Evolutionary conservation across 805 yeast genomes (phyloP), one percentile per base, ranked within the genome.

Genomic region (Sugiyamaella chiloensis): DNA sequence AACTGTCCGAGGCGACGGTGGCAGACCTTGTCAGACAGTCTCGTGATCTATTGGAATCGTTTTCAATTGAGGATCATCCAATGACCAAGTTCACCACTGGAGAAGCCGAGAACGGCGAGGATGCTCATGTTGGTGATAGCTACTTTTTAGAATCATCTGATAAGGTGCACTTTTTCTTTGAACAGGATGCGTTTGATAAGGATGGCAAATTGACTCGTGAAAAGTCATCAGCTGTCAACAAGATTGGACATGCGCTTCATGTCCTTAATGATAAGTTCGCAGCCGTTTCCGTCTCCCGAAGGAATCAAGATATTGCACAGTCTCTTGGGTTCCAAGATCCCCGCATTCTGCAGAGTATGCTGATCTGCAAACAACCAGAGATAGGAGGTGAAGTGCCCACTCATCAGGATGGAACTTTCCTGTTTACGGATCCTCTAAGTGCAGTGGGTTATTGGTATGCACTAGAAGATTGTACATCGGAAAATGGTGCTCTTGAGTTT

Each of bases 381-480:
- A 79, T 79, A 35, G 85, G 85, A 3, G 83, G 81, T 2, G 81
- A 79, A 31, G 95, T 86, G 1, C 91, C 91, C 2, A 69, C 85
- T 1, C 95, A 86, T 58, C 85, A 82, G 46, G 95, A 86, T 61
- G 88, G 80, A 2, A 79, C 80, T 2, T 86, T 86, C 55, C 68
- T 86, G 21, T 85, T 72, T 63, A 85, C 93, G 0, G 69, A 78
- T 14, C 95, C 95, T 2, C 81, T 76, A 44, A 67, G 79, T 2
- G 87, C 89, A 0, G 62, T 85, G 32, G 95, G 95, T 2, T 86
- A 83, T 60, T 85, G 95, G 95, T 78, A 80, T 59, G 90, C 93
- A 0, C 64, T 85, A 52, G 88, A 86, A 56, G 85, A 83, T 56
- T 85, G 93, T 61, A 80, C 83, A 1, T 48, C 61, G 1, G 67